phyloP scores from a whole-genome alignment of 768 basidiomycete genomes.

The Tricholoma hemisulphureum region DNA sequence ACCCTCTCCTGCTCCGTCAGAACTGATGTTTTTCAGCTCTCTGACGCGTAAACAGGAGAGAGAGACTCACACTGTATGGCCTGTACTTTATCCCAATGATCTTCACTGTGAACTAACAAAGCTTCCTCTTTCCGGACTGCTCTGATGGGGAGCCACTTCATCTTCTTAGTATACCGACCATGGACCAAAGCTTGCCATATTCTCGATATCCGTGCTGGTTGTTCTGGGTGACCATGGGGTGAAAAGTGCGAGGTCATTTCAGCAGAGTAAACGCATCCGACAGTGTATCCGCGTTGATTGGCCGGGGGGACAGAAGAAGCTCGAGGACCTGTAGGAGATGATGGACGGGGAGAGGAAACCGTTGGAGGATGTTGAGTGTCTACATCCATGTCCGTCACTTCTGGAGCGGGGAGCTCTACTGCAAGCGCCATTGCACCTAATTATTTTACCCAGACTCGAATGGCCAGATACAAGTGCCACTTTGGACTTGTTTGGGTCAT shows the following conservation, averaged over 20 bases:
- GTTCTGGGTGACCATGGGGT: constrained; percentile 56
- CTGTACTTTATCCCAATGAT: constrained; percentile 89
- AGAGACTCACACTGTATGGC: constrained; percentile 71
- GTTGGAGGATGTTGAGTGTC: background rate
- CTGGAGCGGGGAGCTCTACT: background rate
- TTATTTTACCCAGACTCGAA: too few relatives aligned
- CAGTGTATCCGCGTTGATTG: constrained; percentile 40
- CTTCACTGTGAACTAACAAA: constrained; percentile 84
- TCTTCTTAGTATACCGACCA: constrained; percentile 59
- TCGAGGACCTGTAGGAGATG: constrained; percentile 25
- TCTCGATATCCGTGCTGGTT: constrained; percentile 80
- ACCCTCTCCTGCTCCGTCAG: constrained; percentile 74
- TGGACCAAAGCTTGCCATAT: constrained; percentile 69
- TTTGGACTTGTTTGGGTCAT: background rate
- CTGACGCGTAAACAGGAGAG: background rate
- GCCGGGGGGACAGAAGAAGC: constrained; percentile 48
- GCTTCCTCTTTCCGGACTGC: constrained; percentile 76
- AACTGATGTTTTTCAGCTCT: constrained; percentile 39
- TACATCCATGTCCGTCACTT: constrained; percentile 1
- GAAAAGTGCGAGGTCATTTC: constrained; percentile 86
- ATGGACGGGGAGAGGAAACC: background rate
- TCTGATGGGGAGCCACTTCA: constrained; percentile 78
- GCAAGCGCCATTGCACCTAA: constrained; percentile 3
- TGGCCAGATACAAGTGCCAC: background rate
- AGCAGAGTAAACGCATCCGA: constrained; percentile 84